A percentile compares a stretch with the other conserved stretches of the same genome.
Evolutionary conservation across 2,329 filamentous ascomycete species (phyloP).

Genomic region (Diaporthe australafricana): DNA sequence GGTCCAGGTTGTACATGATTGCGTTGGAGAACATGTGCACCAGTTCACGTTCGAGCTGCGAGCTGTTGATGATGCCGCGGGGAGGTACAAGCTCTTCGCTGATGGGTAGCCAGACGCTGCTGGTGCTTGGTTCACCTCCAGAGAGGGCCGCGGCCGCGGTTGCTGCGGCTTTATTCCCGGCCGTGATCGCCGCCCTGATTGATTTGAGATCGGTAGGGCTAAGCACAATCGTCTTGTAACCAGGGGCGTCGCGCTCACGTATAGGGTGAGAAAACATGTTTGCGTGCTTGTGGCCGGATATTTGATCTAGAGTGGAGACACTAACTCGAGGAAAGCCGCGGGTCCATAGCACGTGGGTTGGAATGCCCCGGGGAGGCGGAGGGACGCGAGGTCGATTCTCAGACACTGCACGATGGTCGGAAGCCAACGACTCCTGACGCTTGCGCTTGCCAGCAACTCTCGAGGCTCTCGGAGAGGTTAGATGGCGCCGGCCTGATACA

Average conservation of each 20-base stretch:
- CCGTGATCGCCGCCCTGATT: constrained; percentile 80
- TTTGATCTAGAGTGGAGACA: constrained; percentile 79
- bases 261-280: constrained; percentile 84
- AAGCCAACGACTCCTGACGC: constrained; percentile 61
- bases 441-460: constrained; percentile 63
- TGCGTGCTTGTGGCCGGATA: constrained; percentile 80
- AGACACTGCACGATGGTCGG: constrained; percentile 34
- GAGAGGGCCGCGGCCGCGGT: constrained; percentile 71
- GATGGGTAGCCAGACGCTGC: constrained; percentile 73
- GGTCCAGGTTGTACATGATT: constrained; percentile 96
- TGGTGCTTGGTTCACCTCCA: constrained; percentile 67
- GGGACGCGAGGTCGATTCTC: constrained; percentile 27
- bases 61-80: constrained; percentile 90
- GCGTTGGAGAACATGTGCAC: constrained; percentile 98
- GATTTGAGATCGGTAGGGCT: constrained; percentile 82
- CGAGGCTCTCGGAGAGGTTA: constrained; percentile 51
- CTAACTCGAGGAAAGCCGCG: constrained; percentile 81
- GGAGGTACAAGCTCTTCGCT: constrained; percentile 85
- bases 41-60: constrained; percentile 91
- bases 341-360: constrained; percentile 79
- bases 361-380: constrained; percentile 48
- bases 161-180: constrained; percentile 74
- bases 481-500: constrained; percentile 52
- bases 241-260: constrained; percentile 79
- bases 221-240: constrained; percentile 79